These are phyloP conservation scores for Bombardia bombarda DNA, from an alignment of 495 filamentous ascomycete genomes.

Conservation along the genomic window DNA sequence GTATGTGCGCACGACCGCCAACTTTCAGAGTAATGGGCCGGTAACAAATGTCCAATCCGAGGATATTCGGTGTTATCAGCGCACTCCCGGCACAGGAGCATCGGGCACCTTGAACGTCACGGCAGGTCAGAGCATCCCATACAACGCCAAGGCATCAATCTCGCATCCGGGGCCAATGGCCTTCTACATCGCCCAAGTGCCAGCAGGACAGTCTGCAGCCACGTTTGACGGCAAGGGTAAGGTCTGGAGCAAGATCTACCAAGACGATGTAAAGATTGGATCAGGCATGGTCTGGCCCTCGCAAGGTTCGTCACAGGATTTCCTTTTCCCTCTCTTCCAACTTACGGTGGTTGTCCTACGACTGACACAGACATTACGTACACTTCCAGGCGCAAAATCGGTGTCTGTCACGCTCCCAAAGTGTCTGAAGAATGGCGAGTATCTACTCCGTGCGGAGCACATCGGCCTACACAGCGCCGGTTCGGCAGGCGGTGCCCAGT, in stretches of 20 bases:
- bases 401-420: constrained; percentile 41
- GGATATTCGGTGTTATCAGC: constrained; percentile 45
- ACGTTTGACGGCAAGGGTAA: constrained; percentile 41
- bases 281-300: constrained; percentile 36
- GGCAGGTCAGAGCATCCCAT: constrained; percentile 36
- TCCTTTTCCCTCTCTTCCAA: not conserved
- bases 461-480: constrained; percentile 44
- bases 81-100: constrained; percentile 27
- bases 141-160: constrained; percentile 37
- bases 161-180: constrained; percentile 44
- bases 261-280: constrained; percentile 32
- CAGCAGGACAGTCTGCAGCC: constrained; percentile 33
- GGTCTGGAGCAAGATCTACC: constrained; percentile 48
- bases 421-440: constrained; percentile 44
- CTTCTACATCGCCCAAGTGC: constrained; percentile 49
- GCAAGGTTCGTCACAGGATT: constrained; percentile 25
- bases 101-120: constrained; percentile 33
- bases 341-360: not conserved
- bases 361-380: not conserved
- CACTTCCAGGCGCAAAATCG: constrained; percentile 13
- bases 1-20: constrained; percentile 38
- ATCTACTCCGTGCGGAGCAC: constrained; percentile 53
- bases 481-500: constrained; percentile 41
- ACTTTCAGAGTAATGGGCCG: constrained; percentile 45
- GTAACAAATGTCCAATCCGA: constrained; percentile 41